Evolutionary conservation across 805 yeast species (phyloP), one percentile per base, ranked within the genome.

Genomic region (Scheffersomyces ergatensis): DNA sequence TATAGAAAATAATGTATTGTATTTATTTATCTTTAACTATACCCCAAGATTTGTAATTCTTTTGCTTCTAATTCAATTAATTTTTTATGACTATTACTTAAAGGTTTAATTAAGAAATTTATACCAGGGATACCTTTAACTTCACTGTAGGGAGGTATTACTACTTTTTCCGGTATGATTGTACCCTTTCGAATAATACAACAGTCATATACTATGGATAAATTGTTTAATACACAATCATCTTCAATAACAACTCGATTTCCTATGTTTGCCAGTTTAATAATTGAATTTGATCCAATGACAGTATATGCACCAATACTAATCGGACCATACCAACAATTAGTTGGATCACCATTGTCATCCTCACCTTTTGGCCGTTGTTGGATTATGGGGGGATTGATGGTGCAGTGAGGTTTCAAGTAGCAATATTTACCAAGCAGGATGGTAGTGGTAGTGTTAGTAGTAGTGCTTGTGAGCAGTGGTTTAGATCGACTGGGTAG

Each of bases 71-170:
- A 31, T 43, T 70, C 75, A 20, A 68, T 61, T n/a, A 62, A 47
- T 45, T 52, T 59, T 37, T 66, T 63, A 42, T 57, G 69, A 26
- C 69, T 57, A 17, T 53, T 53, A 38, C 53, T 57, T 39, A 70
- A 50, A 16, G 48, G 49, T 21, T 34, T 50, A 3, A 69, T 45
- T 13, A 13, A 16, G 30, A 61, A 67, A 36, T 57, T 50, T n/a
- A 34, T 37, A 3, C 74, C 73, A 1, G 73, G 72, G 2, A 42
- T 45, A 0, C 74, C 74, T 12, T 59, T 48, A 2, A 77, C 82
- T 21, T 65, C 57, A 27, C 77, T 66, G 46, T 69, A 78, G 0
- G 83, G 78, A 2, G 84, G 81, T n/a, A 78, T 62, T 18, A 72
- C 68, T 43, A 56, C 55, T 13, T 61, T 63, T 2, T 65, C 58